Evolutionary conservation across 352 stramenopile species (phyloP).

Genomic region (Globisporangium radiosum): DNA sequence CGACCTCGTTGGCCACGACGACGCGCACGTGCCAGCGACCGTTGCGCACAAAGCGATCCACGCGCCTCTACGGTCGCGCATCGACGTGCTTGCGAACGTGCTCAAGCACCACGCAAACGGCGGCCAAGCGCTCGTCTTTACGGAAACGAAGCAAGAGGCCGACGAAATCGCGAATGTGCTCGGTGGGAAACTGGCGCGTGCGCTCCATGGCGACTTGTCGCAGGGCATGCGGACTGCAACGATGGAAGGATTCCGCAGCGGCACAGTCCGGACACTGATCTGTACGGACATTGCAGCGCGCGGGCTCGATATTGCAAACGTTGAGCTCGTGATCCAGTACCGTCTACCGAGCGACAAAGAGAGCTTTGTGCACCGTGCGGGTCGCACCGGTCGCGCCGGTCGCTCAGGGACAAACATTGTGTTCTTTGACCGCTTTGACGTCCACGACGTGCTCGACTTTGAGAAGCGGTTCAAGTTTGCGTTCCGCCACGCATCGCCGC

Average conservation of each 20-base stretch:
- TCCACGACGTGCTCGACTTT: slow-evolving; percentile 65
- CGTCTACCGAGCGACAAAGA: slow-evolving; percentile 91
- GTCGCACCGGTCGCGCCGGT: slow-evolving; percentile 84
- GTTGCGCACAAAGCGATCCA: slow-evolving; percentile 92
- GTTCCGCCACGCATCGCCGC: slow-evolving; percentile 50
- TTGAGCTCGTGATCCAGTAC: slow-evolving; percentile 93
- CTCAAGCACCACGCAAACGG: slow-evolving; percentile 57
- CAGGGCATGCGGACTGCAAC: slow-evolving; percentile 91
- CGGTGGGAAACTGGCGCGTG: slow-evolving; percentile 43
- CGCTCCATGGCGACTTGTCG: slow-evolving; percentile 74
- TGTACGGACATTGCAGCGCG: slow-evolving; percentile 89
- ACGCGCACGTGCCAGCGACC: slow-evolving; percentile 78
- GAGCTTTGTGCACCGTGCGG: slow-evolving; percentile 92
- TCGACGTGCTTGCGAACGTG: slow-evolving; percentile 63
- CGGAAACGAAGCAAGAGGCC: slow-evolving; percentile 94
- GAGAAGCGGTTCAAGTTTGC: slow-evolving; percentile 74
- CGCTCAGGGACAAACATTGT: slow-evolving; percentile 82
- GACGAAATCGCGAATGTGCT: slow-evolving; percentile 92
- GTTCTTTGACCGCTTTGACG: slow-evolving; percentile 68
- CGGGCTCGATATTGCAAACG: slow-evolving; percentile 86
- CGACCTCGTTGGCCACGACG: slow-evolving; percentile 90
- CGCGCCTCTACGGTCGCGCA: slow-evolving; percentile 63
- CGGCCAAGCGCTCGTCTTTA: slow-evolving; percentile 94
- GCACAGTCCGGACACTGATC: slow-evolving; percentile 90
- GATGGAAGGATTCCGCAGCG: slow-evolving; percentile 94